Evolutionary conservation across 2,329 filamentous ascomycete genomes (phyloP).

Genomic region (Pseudomassariella vexata): DNA sequence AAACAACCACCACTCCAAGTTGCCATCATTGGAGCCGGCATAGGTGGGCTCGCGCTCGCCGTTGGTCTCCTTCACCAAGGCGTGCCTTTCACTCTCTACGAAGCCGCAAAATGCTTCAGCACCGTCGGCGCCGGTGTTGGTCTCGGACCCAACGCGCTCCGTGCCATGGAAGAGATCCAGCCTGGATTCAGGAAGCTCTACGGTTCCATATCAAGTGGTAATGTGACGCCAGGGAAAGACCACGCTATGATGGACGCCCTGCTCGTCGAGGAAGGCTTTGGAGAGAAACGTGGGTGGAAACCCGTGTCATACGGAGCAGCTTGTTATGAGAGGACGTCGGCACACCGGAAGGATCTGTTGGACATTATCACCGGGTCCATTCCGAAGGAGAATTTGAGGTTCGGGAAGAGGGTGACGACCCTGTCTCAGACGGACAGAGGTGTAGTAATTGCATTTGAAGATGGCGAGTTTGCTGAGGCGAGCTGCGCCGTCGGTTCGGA

Average conservation of each 20-base stretch:
- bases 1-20: conserved; percentile 13
- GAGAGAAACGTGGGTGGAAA: conserved; percentile 26
- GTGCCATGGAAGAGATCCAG: conserved; percentile 34
- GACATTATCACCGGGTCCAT: conserved; percentile 31
- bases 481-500: conserved; percentile 19
- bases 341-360: conserved; percentile 33
- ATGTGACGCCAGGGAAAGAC: conserved; percentile 27
- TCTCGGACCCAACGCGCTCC: conserved; percentile 33
- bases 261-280: conserved; percentile 30
- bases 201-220: conserved; percentile 29
- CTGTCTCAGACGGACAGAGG: conserved; percentile 16
- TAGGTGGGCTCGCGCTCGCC: conserved; percentile 20
- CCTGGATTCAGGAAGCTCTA: conserved; percentile 29
- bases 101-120: conserved; percentile 15
- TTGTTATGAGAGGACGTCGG: conserved; percentile 30
- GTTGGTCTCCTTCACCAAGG: conserved; percentile 20
- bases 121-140: conserved; percentile 25
- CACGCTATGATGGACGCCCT: conserved; percentile 35
- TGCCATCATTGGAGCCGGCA: conserved; percentile 22
- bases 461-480: conserved; percentile 12
- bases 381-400: conserved; percentile 16
- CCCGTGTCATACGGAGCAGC: conserved; percentile 27
- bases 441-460: conserved; percentile 16
- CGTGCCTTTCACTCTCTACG: conserved; percentile 20
- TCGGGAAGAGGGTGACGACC: conserved; percentile 15